Conservation (phyloP, 495 filamentous ascomycete species). For the Penicillium diatomitis region DNA sequence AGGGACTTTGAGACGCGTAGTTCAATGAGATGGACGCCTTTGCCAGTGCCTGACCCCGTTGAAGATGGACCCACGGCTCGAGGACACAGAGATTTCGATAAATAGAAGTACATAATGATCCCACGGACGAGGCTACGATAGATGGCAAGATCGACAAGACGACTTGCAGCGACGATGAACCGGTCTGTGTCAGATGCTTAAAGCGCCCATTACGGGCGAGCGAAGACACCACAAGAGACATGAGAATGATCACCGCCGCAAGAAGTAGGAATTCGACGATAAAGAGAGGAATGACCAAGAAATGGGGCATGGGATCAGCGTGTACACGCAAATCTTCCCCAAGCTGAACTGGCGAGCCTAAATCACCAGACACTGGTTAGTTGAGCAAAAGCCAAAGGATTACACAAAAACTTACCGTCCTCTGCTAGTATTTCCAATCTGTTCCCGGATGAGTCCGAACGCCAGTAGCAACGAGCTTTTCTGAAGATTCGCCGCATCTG, state of each 20-base stretch:
- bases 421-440: constrained; percentile 27
- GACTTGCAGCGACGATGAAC: constrained; percentile 29
- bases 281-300: constrained; percentile 33
- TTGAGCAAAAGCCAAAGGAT: background rate
- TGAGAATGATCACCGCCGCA: constrained; percentile 26
- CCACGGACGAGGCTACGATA: constrained; percentile 28
- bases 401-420: constrained; percentile 17
- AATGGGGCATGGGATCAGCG: constrained; percentile 32
- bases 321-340: constrained; percentile 16
- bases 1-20: constrained; percentile 31
- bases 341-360: constrained; percentile 20
- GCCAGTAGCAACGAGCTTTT: constrained; percentile 28
- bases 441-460: constrained; percentile 20
- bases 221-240: constrained; percentile 24
- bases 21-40: constrained; percentile 27
- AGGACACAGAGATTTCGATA: constrained; percentile 33
- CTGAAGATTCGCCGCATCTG: constrained; percentile 26
- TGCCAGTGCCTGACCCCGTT: constrained; percentile 26
- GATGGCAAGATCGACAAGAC: constrained; percentile 31
- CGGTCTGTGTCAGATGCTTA: constrained; percentile 26
- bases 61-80: constrained; percentile 38
- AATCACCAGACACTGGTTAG: background rate
- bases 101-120: constrained; percentile 31
- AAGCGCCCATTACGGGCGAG: constrained; percentile 26
- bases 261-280: constrained; percentile 30